Evolutionary conservation across 2,329 filamentous ascomycete species (phyloP), one percentile per base, ranked within the genome.

Genomic region (Emmonsia crescens): DNA sequence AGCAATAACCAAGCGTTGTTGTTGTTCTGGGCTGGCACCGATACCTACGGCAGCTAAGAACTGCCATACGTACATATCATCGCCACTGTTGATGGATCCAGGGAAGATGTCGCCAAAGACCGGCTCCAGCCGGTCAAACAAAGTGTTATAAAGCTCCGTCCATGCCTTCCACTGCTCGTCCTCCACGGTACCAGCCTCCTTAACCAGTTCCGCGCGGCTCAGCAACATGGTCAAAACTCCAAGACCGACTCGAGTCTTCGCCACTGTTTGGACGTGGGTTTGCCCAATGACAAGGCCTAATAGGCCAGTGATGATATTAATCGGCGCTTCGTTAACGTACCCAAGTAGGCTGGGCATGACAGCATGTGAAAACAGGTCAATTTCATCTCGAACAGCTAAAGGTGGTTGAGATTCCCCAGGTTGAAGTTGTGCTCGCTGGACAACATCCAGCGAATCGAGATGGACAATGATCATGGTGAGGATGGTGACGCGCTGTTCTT

Each of bases 11-110:
- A 99, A 82, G 62, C 92, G 85, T 73, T 96, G 93, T 75, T 99
- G 94, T 76, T 99, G 94, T 67, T 96, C 91, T 16, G 92, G 91
- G 71, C 85, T 92, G 40, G 94, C 93, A 59, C 90, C 92, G 66
- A 96, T 94, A 65, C 94, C 94, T 76, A 96, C 91, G 14, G 93
- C 91, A 9, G 94, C 94, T 66, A 99, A 82, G 74, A 97, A 95
- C 76, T 97, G 93, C 94, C 94, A 99, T 46, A 97, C 91, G 71
- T 97, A 96, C 71, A 96, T 88, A 70, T 99, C 94, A 67, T 96
- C 91, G 57, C 89, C 89, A 8, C 89, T 87, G 66, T 90, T 91
- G 70, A 96, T 89, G n/a, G 88, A 88, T 24, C 89, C 89, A 0
- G 93, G 92, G 83, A 99, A 99, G 65, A 96, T 87, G 68, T 88